Percentiles rank a stretch among this genome's conserved stretches.
Conservation (phyloP, 352 stramenopile species). For the Discostella stelligera region DNA sequence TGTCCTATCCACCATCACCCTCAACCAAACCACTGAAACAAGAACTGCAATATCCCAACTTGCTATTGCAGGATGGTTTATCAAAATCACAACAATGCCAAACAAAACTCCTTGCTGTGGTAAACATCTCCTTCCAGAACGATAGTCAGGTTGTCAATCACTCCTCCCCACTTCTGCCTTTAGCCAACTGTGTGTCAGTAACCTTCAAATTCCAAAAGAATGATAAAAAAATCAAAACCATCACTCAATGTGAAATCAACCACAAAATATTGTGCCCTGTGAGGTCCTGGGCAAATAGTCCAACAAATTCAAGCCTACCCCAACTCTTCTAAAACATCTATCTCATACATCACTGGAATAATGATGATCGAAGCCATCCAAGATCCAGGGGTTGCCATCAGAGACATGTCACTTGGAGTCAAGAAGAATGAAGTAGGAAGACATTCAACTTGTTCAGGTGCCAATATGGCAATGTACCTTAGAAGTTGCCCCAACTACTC, state of each 20-base stretch:
- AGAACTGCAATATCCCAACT: background rate
- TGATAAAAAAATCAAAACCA: background rate
- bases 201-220: no score
- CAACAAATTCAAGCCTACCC: background rate
- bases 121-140: background rate
- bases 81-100: background rate
- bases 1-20: background rate
- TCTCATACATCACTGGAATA: constrained; percentile 4
- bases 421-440: constrained; percentile 8
- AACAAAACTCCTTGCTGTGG: background rate
- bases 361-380: background rate
- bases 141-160: background rate
- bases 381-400: background rate
- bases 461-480: constrained; percentile 21
- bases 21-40: background rate
- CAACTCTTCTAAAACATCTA: background rate
- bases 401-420: constrained; percentile 3
- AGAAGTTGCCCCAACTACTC: background rate
- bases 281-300: background rate
- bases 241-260: background rate
- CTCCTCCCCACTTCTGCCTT: no score
- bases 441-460: constrained; percentile 4
- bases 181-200: no score
- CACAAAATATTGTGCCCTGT: background rate
- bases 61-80: background rate